Conservation (phyloP, 805 yeast species). For the Candida silvicultrix region DNA sequence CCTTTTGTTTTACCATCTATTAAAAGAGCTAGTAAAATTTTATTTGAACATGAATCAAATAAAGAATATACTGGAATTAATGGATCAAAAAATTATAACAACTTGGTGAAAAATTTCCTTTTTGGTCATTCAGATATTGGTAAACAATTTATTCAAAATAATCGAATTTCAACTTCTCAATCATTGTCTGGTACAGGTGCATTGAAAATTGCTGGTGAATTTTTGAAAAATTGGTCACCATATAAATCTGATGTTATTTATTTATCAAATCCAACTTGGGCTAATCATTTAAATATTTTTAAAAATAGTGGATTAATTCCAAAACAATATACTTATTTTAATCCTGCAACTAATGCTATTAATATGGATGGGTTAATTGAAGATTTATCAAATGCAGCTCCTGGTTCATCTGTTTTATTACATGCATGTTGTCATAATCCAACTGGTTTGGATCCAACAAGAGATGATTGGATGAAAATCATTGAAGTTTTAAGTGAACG, state of each 20-base stretch:
- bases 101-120: conserved; percentile 61
- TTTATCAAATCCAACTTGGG: conserved; percentile 91
- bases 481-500: conserved; percentile 53
- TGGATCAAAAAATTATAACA: conserved; percentile 67
- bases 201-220: conserved; percentile 75
- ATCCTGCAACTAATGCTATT: conserved; percentile 51
- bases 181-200: conserved; percentile 97
- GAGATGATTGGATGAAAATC: conserved; percentile 74
- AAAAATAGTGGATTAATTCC: conserved; percentile 62
- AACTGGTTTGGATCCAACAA: conserved; percentile 87
- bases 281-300: conserved; percentile 82
- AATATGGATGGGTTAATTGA: conserved; percentile 58
- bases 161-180: conserved; percentile 74
- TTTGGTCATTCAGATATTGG: conserved; percentile 62
- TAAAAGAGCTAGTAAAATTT: conserved; percentile 51
- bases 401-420: conserved; percentile 62
- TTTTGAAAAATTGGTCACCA: conserved; percentile 55
- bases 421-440: conserved; percentile 98
- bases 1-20: conserved; percentile 86
- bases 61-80: conserved; percentile 85
- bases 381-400: conserved; percentile 48
- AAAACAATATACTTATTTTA: conserved; percentile 66
- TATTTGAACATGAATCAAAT: conserved; percentile 41
- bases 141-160: conserved; percentile 44
- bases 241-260: conserved; percentile 40